Evolutionary conservation across 768 basidiomycete genomes (phyloP).

Genomic region (Sutorius australiensis): DNA sequence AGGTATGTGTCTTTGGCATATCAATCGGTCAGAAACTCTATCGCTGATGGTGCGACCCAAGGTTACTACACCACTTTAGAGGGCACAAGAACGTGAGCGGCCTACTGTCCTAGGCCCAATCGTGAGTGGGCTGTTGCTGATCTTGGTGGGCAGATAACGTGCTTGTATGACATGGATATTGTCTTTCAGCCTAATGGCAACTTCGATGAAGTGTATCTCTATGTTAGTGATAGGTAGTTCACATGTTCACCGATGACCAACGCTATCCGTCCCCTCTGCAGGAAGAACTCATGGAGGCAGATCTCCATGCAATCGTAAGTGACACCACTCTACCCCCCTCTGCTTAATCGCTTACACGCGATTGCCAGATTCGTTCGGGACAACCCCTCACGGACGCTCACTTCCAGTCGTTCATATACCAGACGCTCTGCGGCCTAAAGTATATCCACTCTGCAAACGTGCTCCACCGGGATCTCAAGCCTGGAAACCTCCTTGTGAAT

Average conservation of each 20-base stretch:
- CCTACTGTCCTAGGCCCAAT: constrained; percentile 22
- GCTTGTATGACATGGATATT: constrained; percentile 97
- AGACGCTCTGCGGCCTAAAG: constrained; percentile 96
- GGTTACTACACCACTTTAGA: constrained; percentile 94
- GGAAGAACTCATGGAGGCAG: constrained; percentile 99
- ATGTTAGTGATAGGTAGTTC: constrained; percentile 45
- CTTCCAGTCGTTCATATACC: constrained; percentile 96
- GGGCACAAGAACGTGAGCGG: constrained; percentile 90
- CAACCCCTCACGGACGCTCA: constrained; percentile 88
- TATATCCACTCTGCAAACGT: constrained; percentile 98
- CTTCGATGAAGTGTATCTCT: constrained; percentile 95
- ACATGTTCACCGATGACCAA: constrained; percentile 1
- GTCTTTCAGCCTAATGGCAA: constrained; percentile 88
- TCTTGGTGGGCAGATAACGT: constrained; percentile 68
- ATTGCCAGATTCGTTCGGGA: constrained; percentile 69
- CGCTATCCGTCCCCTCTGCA: constrained; percentile 32
- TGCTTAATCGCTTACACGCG: background rate
- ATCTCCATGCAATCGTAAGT: constrained; percentile 94
- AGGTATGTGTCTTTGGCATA: constrained; percentile 45
- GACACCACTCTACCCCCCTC: background rate
- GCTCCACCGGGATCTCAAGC: constrained; percentile 94
- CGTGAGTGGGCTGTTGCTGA: constrained; percentile 3
- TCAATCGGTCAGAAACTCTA: background rate
- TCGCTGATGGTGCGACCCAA: constrained; percentile 31
- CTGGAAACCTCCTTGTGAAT: constrained; percentile 93